These are phyloP conservation scores for Tuber calosporum DNA, from an alignment of 495 filamentous ascomycete genomes.

Conservation along the genomic window DNA sequence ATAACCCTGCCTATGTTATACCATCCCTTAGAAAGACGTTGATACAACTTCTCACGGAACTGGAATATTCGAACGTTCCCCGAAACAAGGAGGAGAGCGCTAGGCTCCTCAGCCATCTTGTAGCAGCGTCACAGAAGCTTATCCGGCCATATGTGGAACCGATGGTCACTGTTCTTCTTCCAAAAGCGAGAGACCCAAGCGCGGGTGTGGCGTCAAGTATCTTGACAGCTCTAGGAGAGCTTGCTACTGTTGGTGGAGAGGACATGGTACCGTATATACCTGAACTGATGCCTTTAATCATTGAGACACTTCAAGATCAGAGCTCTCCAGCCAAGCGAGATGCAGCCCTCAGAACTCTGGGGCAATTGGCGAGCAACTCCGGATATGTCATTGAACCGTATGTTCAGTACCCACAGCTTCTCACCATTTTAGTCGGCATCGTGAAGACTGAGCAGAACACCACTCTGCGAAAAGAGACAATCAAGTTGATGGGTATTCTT, in stretches of 20 bases:
- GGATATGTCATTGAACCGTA: conserved; percentile 98
- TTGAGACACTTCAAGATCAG: conserved; percentile 85
- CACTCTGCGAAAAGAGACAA: conserved; percentile 79
- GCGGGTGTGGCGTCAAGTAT: conserved; percentile 84
- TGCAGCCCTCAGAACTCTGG: conserved; percentile 81
- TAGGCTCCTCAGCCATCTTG: conserved; percentile 82
- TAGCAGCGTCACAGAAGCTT: conserved; percentile 78
- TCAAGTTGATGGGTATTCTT: conserved; percentile 92
- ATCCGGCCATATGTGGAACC: conserved; percentile 94
- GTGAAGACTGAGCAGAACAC: conserved; percentile 81
- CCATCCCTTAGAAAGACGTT: conserved; percentile 87
- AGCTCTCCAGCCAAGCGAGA: conserved; percentile 81
- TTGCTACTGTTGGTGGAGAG: conserved; percentile 84
- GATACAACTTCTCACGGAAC: conserved; percentile 89
- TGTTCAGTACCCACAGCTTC: conserved; percentile 82
- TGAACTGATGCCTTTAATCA: conserved; percentile 86
- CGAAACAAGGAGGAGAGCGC: conserved; percentile 94
- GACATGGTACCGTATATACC: conserved; percentile 84
- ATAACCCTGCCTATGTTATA: conserved; percentile 96
- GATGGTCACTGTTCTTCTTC: conserved; percentile 81
- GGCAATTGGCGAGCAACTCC: conserved; percentile 84
- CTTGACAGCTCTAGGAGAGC: conserved; percentile 84
- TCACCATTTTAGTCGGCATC: conserved; percentile 85
- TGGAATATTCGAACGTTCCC: conserved; percentile 89
- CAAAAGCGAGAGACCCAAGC: conserved; percentile 75